Evolutionary conservation across 345 rosid species (phyloP), one percentile per base, ranked within the genome.

Genomic region (Syzygium grande): DNA sequence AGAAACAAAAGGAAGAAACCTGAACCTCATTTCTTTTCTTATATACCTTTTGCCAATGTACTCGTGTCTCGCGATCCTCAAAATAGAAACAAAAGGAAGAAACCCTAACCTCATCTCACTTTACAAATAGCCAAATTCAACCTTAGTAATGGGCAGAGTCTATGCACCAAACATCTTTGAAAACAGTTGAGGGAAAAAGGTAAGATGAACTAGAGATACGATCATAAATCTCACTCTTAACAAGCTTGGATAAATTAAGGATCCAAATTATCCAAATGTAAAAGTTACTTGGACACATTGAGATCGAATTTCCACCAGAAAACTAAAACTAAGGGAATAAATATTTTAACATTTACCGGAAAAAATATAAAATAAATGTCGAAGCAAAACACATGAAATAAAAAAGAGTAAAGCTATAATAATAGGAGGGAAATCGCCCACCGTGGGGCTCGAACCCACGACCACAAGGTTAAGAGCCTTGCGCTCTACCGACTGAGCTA

Each of bases 381-480:
- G 79, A 8, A 30, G 12, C 23, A 9, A 65, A 4, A 22, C n/a
- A 30, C 85, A 55, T 27, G 43, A 52, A 8, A 30, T 22, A 17
- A 4, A 41, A 41, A 41, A 41, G 6, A 41, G 43, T 41, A 4
- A 41, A 41, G 41, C 41, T 38, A 3, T 38, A 41, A 41, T 41
- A 1, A n/a, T n/a, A n/a, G 43, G 5, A 41, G 46, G 7, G 7
- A 43, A 43, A 43, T 43, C 87, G 89, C 88, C 91, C 90, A 90
- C 90, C 89, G 88, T 87, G 88, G 91, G 93, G 87, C 86, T 90
- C 89, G 78, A 84, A 89, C 88, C 88, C 91, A 88, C 89, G 86
- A 87, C 91, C 90, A 91, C 90, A 89, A 87, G 91, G 90, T 91
- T 90, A 88, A 85, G 85, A 85, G 89, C 88, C 88, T 88, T 90